Evolutionary conservation across 2,329 filamentous ascomycete genomes (phyloP).

Genomic region (Cephalotrichum gorgonifer): DNA sequence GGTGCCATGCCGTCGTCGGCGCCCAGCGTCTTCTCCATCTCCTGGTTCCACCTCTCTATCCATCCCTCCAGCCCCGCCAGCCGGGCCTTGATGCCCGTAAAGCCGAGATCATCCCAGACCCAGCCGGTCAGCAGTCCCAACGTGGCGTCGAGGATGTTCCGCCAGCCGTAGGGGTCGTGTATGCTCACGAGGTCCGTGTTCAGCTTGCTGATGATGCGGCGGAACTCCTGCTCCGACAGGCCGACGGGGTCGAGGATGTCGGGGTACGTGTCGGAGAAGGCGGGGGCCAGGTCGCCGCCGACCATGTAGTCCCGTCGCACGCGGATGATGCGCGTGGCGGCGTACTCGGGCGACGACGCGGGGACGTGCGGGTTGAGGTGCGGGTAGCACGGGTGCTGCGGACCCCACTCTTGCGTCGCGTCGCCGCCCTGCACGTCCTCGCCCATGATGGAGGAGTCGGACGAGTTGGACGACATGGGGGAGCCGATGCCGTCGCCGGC

Average conservation of each 20-base stretch:
- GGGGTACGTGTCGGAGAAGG: constrained; percentile 90
- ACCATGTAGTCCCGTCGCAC: constrained; percentile 87
- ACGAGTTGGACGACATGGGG: constrained; percentile 36
- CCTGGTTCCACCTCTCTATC: constrained; percentile 78
- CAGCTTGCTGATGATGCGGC: constrained; percentile 67
- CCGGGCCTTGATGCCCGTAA: constrained; percentile 64
- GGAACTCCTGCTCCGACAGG: constrained; percentile 77
- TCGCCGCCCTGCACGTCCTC: constrained; percentile 53
- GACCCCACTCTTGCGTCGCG: constrained; percentile 77
- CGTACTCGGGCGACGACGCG: constrained; percentile 60
- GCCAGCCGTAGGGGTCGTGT: constrained; percentile 66
- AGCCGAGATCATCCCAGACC: constrained; percentile 85
- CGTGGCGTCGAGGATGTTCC: constrained; percentile 71
- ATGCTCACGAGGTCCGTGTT: constrained; percentile 68
- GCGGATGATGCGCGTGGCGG: constrained; percentile 78
- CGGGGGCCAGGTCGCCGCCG: constrained; percentile 79
- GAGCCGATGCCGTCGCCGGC: constrained; percentile 42
- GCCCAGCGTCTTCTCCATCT: constrained; percentile 48
- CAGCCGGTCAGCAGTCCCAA: constrained; percentile 80
- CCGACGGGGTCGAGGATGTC: constrained; percentile 84
- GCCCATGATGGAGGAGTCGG: constrained; percentile 51
- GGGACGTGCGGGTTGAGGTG: constrained; percentile 90
- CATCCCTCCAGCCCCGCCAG: constrained; percentile 64
- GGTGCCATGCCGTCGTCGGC: constrained; percentile 47
- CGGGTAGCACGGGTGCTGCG: constrained; percentile 86